phyloP scores from a whole-genome alignment of 225 moss, liverwort and hornwort genomes.

The Climacium dendroides region DNA sequence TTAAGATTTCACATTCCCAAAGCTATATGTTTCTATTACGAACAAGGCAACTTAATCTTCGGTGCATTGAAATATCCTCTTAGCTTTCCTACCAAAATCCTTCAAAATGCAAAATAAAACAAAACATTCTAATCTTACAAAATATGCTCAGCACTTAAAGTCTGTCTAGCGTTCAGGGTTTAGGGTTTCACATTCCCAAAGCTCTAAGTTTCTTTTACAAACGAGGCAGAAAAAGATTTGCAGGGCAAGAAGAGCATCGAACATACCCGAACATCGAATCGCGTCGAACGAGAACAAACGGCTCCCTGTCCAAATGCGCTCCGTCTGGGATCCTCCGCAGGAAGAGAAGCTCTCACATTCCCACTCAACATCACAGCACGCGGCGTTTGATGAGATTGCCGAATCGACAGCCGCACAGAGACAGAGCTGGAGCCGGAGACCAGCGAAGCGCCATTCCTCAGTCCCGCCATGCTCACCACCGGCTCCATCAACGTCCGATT shows the following conservation, averaged over 20 bases:
- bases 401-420: not conserved
- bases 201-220: not conserved
- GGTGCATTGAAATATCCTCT: not conserved
- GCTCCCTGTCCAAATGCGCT: slow-evolving; percentile 13
- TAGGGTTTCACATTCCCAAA: not conserved
- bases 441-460: not conserved
- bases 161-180: not conserved
- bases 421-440: not conserved
- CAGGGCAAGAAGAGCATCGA: not conserved
- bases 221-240: not conserved
- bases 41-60: not conserved
- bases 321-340: not conserved
- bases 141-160: not conserved
- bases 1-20: not conserved
- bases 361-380: not conserved
- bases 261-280: slow-evolving; percentile 9
- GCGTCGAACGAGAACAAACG: not conserved
- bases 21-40: not conserved
- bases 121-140: not conserved
- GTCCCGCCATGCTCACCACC: slow-evolving; percentile 1
- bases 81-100: not conserved
- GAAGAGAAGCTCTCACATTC: not conserved
- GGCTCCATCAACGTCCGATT: slow-evolving; percentile 10
- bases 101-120: not conserved
- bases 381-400: not conserved